phyloP scores from a whole-genome alignment of 192 early-diverging fungal genomes.

The Chytriomyces confervae region DNA sequence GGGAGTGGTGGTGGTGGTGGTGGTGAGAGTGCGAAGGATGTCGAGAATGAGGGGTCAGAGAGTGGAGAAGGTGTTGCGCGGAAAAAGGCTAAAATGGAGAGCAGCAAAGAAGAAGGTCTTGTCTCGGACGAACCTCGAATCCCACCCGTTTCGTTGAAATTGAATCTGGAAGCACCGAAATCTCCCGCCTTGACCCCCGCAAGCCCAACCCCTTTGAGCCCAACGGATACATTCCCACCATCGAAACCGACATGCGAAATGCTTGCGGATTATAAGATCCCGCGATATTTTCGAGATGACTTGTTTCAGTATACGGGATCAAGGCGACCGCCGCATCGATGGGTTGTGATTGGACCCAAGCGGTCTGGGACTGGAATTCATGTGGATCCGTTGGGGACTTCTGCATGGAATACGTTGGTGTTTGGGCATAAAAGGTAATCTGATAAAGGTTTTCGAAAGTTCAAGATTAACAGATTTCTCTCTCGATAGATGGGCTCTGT shows the following conservation, averaged over 20 bases:
- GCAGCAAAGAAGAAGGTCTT: too few relatives aligned
- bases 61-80: too few relatives aligned
- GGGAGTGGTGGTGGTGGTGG: too few relatives aligned
- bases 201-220: neutral
- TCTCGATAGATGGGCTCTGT: slow-evolving; percentile 63
- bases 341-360: slow-evolving; percentile 77
- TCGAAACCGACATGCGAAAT: slow-evolving; percentile 44
- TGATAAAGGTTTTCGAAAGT: neutral
- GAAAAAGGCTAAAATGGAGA: too few relatives aligned
- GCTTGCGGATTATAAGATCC: slow-evolving; percentile 69
- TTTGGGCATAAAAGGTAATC: slow-evolving; percentile 70
- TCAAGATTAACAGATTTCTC: too few relatives aligned
- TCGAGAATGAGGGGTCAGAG: too few relatives aligned
- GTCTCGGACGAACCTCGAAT: too few relatives aligned
- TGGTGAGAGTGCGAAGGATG: too few relatives aligned
- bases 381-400: slow-evolving; percentile 77
- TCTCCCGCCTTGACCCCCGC: neutral
- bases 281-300: slow-evolving; percentile 76
- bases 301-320: slow-evolving; percentile 68
- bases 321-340: slow-evolving; percentile 74
- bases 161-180: neutral
- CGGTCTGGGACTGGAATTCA: slow-evolving; percentile 75
- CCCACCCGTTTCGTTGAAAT: neutral
- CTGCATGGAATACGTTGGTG: slow-evolving; percentile 80
- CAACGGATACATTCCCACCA: neutral